Percentiles rank a stretch among this genome's conserved stretches.
phyloP scores from a whole-genome alignment of 2,329 filamentous ascomycete species.

The Zymoseptoria ardabiliae region DNA sequence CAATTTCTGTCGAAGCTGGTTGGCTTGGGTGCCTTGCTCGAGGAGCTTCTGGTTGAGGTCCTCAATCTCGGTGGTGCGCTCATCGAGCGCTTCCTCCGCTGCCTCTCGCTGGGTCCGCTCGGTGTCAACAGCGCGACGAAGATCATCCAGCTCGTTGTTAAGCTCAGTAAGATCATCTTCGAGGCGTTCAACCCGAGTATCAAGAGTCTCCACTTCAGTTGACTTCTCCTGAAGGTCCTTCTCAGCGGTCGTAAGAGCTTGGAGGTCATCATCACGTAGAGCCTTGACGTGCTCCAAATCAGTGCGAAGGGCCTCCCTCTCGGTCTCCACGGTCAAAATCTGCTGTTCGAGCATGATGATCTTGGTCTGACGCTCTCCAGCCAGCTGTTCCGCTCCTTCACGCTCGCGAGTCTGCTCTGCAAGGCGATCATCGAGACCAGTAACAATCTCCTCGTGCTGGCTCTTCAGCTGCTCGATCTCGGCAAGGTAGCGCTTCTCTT shows the following conservation, averaged over 20 bases:
- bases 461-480: conserved; percentile 33
- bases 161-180: conserved; percentile 27
- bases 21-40: conserved; percentile 39
- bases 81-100: conserved; percentile 38
- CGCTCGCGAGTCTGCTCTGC: conserved; percentile 32
- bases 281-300: conserved; percentile 30
- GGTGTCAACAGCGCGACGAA: conserved; percentile 32
- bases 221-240: conserved; percentile 32
- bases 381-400: conserved; percentile 33
- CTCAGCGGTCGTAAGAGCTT: conserved; percentile 30
- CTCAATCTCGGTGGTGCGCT: conserved; percentile 35
- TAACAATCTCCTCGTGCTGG: conserved; percentile 31
- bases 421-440: conserved; percentile 32
- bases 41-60: conserved; percentile 35
- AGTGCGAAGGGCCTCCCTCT: conserved; percentile 29
- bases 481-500: conserved; percentile 34
- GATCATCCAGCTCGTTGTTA: conserved; percentile 29
- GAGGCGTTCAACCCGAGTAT: conserved; percentile 29
- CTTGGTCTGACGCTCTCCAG: conserved; percentile 31
- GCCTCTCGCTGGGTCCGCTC: conserved; percentile 39
- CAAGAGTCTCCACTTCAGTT: conserved; percentile 32
- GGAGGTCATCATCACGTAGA: conserved; percentile 30
- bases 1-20: conserved; percentile 42
- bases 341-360: conserved; percentile 35
- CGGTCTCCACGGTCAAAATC: conserved; percentile 31